Base-by-base conservation (phyloP, 2,329 filamentous ascomycete genomes). In the Chaetothyriales sp. region DNA sequence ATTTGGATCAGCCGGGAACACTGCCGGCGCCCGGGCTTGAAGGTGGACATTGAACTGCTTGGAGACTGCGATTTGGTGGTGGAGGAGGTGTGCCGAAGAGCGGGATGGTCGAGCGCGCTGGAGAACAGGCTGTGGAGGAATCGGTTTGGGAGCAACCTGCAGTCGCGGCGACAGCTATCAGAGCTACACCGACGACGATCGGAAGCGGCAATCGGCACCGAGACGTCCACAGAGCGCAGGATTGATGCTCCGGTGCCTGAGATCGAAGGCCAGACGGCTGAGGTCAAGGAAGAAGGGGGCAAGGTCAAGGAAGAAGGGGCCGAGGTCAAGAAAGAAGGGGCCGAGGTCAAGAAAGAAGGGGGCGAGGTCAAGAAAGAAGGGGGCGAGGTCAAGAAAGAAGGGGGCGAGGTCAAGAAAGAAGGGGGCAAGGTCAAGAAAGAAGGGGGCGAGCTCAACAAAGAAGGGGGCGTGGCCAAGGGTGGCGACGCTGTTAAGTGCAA, bases 31-130 rank as follows among this genome's bases (percentile, higher is more conserved):
- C 55, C 58, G 44, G 57, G 57, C n/a, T 86, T 94, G 65, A 88
- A 94, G 65, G 97, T 98, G 62, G 92, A 98, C 67, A 88, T 98
- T 60, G 89, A 95, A 65, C 77, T 98, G 51, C 75, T 97, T n/a
- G 92, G 92, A 37, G 88, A 95, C 65, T 95, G 90, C 68, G 92
- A 98, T 64, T 78, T 89, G 43, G 82, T 97, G 7, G 85, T 97
- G 13, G 78, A 84, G 0, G 90, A 97, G 70, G 77, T 98, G 49
- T 90, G 86, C 64, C 78, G 82, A 45, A 80, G 86, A 10, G 82
- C 86, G 1, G 85, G 83, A 2, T 97, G 92, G 92, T 73, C 48
- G 10, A 46, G 49, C 4, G 54, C 50, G 15, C 44, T 59, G 43
- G 43, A 52, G 13, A 48, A 57, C 13, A 46, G 49, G 22, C 13